Percentiles rank a stretch among this genome's conserved stretches.
Conservation (phyloP, 805 yeast species). For the Barnettozyma californica region DNA sequence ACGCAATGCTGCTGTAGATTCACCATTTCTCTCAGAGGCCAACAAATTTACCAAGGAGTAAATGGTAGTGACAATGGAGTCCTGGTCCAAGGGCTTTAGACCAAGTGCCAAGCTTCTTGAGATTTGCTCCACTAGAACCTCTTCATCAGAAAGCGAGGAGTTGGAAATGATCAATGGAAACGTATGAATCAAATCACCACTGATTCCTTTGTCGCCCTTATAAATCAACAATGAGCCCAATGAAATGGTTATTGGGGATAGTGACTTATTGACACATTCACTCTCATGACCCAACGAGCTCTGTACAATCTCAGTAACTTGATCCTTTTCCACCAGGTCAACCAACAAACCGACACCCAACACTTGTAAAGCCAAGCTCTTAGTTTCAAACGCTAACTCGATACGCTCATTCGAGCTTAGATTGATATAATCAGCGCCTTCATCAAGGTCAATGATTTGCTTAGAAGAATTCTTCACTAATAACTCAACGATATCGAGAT, state of each 20-base stretch:
- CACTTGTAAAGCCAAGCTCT: slow-evolving; percentile 53
- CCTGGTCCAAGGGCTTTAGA: slow-evolving; percentile 66
- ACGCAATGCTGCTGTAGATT: slow-evolving; percentile 29
- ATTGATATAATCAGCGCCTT: slow-evolving; percentile 52
- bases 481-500: slow-evolving; percentile 9
- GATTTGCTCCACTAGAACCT: slow-evolving; percentile 43
- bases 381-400: slow-evolving; percentile 47
- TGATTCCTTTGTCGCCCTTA: slow-evolving; percentile 28
- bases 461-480: slow-evolving; percentile 18
- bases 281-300: slow-evolving; percentile 47
- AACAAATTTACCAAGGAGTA: slow-evolving; percentile 78
- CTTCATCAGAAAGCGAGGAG: slow-evolving; percentile 44
- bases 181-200: slow-evolving; percentile 31
- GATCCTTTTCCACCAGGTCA: slow-evolving; percentile 39
- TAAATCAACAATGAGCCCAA: slow-evolving; percentile 51
- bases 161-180: slow-evolving; percentile 45
- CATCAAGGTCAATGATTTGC: slow-evolving; percentile 37
- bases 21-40: slow-evolving; percentile 45
- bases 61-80: slow-evolving; percentile 74
- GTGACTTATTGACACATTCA: slow-evolving; percentile 45
- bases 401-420: slow-evolving; percentile 45
- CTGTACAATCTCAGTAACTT: slow-evolving; percentile 42
- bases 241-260: slow-evolving; percentile 47
- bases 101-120: slow-evolving; percentile 62
- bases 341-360: slow-evolving; percentile 50